Percentiles rank a stretch among this genome's conserved stretches.
phyloP scores from a whole-genome alignment of 768 basidiomycete genomes.

The Pholiota molesta region DNA sequence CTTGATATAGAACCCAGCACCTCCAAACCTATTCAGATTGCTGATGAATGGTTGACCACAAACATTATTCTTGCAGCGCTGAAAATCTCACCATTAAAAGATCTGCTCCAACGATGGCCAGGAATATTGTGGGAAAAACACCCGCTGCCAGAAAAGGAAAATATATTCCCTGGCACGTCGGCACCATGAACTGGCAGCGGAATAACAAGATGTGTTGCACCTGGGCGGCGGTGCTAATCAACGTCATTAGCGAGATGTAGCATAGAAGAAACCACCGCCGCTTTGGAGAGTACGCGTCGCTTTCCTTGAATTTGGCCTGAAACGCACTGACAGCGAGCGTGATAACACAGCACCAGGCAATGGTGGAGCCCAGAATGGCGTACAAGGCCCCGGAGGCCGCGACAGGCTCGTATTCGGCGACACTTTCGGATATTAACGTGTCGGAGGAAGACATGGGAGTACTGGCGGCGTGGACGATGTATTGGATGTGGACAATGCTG shows the following conservation, averaged over 20 bases:
- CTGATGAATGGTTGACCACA: too few relatives aligned
- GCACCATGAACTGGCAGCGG: too few relatives aligned
- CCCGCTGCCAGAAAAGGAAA: too few relatives aligned
- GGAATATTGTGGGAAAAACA: neutral
- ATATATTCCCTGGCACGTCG: too few relatives aligned
- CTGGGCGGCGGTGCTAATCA: neutral
- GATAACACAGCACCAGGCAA: neutral
- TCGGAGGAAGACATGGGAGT: too few relatives aligned
- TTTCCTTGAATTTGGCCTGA: neutral
- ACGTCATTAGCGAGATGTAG: neutral
- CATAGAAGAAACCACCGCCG: neutral
- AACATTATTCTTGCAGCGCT: too few relatives aligned
- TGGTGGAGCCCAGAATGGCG: neutral
- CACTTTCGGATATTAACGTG: too few relatives aligned
- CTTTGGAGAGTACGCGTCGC: neutral
- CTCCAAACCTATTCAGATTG: conserved; percentile 14
- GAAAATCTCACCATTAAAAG: conserved; percentile 14
- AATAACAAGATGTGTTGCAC: too few relatives aligned
- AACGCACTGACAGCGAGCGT: neutral
- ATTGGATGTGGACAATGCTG: too few relatives aligned
- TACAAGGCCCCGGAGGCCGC: too few relatives aligned
- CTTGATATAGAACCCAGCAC: conserved; percentile 10
- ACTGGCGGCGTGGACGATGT: too few relatives aligned
- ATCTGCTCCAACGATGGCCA: neutral
- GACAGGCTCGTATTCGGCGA: too few relatives aligned